phyloP scores from a whole-genome alignment of 1,139 yeast genomes.

The Lodderomyces pseudojiufengensis region DNA sequence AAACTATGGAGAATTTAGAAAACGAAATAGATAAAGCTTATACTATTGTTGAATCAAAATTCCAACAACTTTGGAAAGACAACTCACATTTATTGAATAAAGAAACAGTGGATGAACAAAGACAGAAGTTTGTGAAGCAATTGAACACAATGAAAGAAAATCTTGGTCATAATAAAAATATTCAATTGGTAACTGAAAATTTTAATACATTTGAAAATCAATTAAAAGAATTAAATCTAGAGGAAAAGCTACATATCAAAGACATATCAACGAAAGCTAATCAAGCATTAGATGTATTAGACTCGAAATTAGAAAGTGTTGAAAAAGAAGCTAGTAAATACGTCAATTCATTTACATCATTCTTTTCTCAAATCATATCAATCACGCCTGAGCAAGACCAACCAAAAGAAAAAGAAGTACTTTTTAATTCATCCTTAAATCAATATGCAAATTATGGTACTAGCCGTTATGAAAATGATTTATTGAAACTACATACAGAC shows the following conservation, averaged over 20 bases:
- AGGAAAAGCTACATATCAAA: conserved; percentile 17
- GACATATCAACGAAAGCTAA: conserved; percentile 42
- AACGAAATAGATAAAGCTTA: conserved; percentile 53
- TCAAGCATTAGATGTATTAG: conserved; percentile 60
- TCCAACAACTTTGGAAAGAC: conserved; percentile 38
- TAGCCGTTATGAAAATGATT: conserved; percentile 39
- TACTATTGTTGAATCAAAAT: conserved; percentile 38
- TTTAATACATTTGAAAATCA: conserved; percentile 31
- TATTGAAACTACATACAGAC: conserved; percentile 39
- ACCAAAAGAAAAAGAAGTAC: conserved; percentile 18
- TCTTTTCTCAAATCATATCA: conserved; percentile 51
- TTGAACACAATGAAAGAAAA: conserved; percentile 30
- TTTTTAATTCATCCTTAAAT: conserved; percentile 20
- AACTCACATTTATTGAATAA: conserved; percentile 32
- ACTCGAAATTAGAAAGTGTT: conserved; percentile 61
- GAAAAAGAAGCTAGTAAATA: conserved; percentile 63
- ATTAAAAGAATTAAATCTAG: conserved; percentile 21
- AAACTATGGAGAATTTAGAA: conserved; percentile 48
- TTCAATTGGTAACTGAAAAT: conserved; percentile 23
- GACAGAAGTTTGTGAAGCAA: conserved; percentile 32
- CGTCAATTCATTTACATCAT: conserved; percentile 54
- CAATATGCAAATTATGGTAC: conserved; percentile 35
- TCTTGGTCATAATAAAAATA: conserved; percentile 16
- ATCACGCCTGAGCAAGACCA: conserved; percentile 21
- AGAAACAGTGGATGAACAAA: conserved; percentile 40